Evolutionary conservation across 352 stramenopile species (phyloP).

Genomic region (Phytophthora megakarya): DNA sequence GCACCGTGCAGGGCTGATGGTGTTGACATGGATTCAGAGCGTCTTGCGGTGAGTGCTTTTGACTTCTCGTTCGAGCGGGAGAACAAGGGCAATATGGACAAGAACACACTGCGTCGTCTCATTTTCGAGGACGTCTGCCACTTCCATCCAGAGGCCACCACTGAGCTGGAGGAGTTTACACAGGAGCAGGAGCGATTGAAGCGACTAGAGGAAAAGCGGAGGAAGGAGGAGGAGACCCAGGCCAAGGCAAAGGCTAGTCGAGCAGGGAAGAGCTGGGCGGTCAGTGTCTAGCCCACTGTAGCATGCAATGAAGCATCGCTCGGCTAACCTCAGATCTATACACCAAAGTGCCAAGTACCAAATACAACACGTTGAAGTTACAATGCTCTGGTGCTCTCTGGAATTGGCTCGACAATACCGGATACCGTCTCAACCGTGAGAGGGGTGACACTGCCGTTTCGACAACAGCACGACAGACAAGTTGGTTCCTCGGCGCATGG

Average conservation of each 20-base stretch:
- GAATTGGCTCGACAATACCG: too few relatives aligned
- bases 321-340: slow-evolving; percentile 17
- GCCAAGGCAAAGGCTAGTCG: slow-evolving; percentile 6
- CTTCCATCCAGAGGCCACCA: slow-evolving; percentile 75
- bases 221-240: slow-evolving; percentile 30
- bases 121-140: slow-evolving; percentile 89
- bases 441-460: neutral
- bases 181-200: slow-evolving; percentile 52
- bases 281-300: slow-evolving; percentile 30
- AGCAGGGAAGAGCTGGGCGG: slow-evolving; percentile 28
- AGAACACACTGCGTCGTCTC: slow-evolving; percentile 74
- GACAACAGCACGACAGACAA: neutral
- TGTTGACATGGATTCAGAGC: slow-evolving; percentile 45
- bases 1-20: slow-evolving; percentile 59
- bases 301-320: slow-evolving; percentile 17
- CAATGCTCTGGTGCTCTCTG: too few relatives aligned
- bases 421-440: too few relatives aligned
- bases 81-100: slow-evolving; percentile 65
- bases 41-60: slow-evolving; percentile 51
- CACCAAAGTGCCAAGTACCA: slow-evolving; percentile 24
- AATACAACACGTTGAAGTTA: slow-evolving; percentile 17
- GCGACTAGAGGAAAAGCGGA: slow-evolving; percentile 31
- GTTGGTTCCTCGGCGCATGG: neutral
- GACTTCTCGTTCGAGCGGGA: slow-evolving; percentile 87
- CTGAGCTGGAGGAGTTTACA: slow-evolving; percentile 60